Base-by-base conservation (phyloP, 75 land plant genomes). In the Cunninghamia lanceolata region DNA sequence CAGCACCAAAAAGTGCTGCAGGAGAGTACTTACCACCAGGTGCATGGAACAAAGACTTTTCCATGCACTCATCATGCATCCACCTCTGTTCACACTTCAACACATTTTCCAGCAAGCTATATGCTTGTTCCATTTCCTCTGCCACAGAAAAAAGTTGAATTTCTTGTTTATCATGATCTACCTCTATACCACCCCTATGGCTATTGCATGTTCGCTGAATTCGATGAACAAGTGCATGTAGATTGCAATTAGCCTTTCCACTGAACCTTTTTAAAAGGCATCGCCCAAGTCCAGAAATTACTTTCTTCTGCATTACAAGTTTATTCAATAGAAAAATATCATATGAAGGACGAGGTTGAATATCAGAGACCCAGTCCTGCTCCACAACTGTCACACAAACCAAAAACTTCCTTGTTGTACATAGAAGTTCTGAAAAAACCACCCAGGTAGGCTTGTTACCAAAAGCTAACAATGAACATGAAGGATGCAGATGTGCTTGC, bases 321-420 rank as follows among this genome's bases (percentile, higher is more conserved):
- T 68, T 84, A 40, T 88, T 90, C 88, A 94, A 82, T 75, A 36
- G 63, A 28, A 78, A 63, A 13, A 88, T 38, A 85, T 94, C 91
- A 90, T 91, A 94, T 32, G 85, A 38, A 76, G 92, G 92, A 80
- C 73, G 85, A 84, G 92, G 90, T 14, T 82, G 77, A 78, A 93
- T 90, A 9, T 59, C 82, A 4, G 84, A 52, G 34, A 96, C 83
- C 86, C 63, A 71, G 10, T 94, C 93, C 74, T 73, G 66, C 34
- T 96, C 94, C 76, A 94, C 66, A 10, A 89, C 92, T 79, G 94
- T 94, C 19, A 92, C 96, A 92, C 93, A 96, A 14, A 91, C 91
- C 87, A 95, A 70, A 90, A 90, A 95, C 79, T 94, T 86, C 70
- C 84, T 88, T 11, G 92, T 82, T 8, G 88, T 86, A 38, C 96